Evolutionary conservation across 352 stramenopile genomes (phyloP).

Genomic region (Peronospora belbahrii): DNA sequence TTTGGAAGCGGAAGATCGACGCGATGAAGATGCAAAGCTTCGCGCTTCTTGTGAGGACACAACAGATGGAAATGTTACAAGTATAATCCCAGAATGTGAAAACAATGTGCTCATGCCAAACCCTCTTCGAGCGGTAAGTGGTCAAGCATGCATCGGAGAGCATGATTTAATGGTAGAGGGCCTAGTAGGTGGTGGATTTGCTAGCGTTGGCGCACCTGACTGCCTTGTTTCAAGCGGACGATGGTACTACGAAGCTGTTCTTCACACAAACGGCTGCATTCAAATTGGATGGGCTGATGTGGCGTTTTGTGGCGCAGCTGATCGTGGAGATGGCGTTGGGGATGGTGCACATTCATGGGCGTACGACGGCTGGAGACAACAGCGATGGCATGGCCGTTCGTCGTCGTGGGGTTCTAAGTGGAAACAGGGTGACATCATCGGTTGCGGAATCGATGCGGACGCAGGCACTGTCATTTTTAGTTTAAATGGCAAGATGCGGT

Average conservation of each 20-base stretch:
- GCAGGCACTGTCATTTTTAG: conserved; percentile 86
- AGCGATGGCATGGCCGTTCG: conserved; percentile 86
- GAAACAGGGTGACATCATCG: conserved; percentile 89
- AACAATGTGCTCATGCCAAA: conserved; percentile 54
- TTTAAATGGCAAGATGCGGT: conserved; percentile 87
- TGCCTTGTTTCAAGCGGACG: conserved; percentile 67
- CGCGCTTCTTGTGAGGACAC: conserved; percentile 25
- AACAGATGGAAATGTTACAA: conserved; percentile 18
- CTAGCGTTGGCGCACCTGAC: conserved; percentile 73
- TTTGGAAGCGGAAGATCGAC: conserved; percentile 79
- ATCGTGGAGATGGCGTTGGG: conserved; percentile 87
- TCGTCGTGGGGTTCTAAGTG: conserved; percentile 86
- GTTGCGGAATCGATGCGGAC: conserved; percentile 85
- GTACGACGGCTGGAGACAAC: conserved; percentile 89
- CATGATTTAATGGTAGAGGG: conserved; percentile 82
- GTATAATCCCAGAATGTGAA: conserved; percentile 24
- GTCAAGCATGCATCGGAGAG: conserved; percentile 80
- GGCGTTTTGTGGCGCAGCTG: conserved; percentile 79
- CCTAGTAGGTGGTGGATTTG: conserved; percentile 76
- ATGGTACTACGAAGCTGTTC: conserved; percentile 91
- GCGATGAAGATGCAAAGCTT: conserved; percentile 71
- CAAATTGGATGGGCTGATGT: conserved; percentile 91
- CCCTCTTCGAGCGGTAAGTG: conserved; percentile 74
- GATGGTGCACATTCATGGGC: conserved; percentile 89
- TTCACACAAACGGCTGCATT: conserved; percentile 89